phyloP scores from a whole-genome alignment of 306 rosid species.

The Cicer cuneatum region DNA sequence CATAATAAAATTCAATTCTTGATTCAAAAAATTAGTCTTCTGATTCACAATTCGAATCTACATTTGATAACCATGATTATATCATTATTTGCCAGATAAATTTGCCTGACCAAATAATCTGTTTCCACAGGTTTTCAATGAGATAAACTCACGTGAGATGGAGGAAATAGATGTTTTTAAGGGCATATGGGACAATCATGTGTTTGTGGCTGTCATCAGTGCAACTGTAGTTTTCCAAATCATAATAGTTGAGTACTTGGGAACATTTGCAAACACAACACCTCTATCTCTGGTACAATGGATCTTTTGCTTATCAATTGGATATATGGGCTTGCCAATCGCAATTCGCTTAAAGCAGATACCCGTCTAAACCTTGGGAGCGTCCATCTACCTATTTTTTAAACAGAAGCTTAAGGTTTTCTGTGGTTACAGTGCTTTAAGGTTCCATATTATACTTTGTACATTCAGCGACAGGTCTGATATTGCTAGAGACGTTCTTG shows the following conservation, averaged over 20 bases:
- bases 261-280: slow-evolving; percentile 86
- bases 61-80: too few relatives aligned
- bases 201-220: slow-evolving; percentile 71
- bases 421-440: slow-evolving; percentile 30
- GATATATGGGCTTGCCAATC: slow-evolving; percentile 82
- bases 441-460: slow-evolving; percentile 33
- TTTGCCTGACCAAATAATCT: slow-evolving; percentile 16
- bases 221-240: slow-evolving; percentile 77
- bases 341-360: slow-evolving; percentile 74
- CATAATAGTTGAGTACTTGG: slow-evolving; percentile 80
- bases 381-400: background rate
- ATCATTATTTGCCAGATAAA: background rate
- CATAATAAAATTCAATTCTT: background rate
- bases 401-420: slow-evolving; percentile 30
- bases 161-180: slow-evolving; percentile 76
- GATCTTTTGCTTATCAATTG: slow-evolving; percentile 64
- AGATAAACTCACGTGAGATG: slow-evolving; percentile 95
- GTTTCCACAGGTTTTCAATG: slow-evolving; percentile 76
- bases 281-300: slow-evolving; percentile 75
- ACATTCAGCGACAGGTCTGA: slow-evolving; percentile 32
- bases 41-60: too few relatives aligned
- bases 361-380: slow-evolving; percentile 56
- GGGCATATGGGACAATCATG: slow-evolving; percentile 80
- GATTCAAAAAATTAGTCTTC: background rate
- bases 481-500: slow-evolving; percentile 28